Evolutionary conservation across 768 basidiomycete species (phyloP).

Genomic region (Pleurotus giganteus): DNA sequence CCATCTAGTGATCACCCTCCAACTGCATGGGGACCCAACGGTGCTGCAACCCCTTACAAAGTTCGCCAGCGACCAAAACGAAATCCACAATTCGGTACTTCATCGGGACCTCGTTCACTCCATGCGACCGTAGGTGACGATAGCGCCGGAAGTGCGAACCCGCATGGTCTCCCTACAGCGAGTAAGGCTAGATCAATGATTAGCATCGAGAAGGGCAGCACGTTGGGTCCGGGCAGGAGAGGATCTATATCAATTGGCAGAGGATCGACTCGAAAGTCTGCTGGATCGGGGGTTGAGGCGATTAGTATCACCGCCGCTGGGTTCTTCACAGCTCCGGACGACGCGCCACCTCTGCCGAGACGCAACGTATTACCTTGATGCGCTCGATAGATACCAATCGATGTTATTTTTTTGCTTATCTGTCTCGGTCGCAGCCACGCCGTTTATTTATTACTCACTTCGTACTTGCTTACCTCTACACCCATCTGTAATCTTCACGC

Average conservation of each 20-base stretch:
- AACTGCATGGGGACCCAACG: conserved; percentile 31
- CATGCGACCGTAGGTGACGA: conserved; percentile 27
- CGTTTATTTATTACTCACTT: too few species aligned
- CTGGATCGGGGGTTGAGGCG: conserved; percentile 75
- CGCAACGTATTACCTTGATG: background rate
- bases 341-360: conserved; percentile 31
- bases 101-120: conserved; percentile 29
- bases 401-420: background rate
- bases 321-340: conserved; percentile 63
- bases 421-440: background rate
- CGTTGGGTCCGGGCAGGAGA: conserved; percentile 31
- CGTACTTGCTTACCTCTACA: too few species aligned
- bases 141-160: conserved; percentile 19
- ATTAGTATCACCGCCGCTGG: conserved; percentile 73
- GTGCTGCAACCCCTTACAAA: conserved; percentile 28
- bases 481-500: too few species aligned
- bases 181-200: conserved; percentile 57
- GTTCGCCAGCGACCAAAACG: conserved; percentile 40
- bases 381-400: background rate
- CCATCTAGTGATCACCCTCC: conserved; percentile 22
- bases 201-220: conserved; percentile 56
- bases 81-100: conserved; percentile 18
- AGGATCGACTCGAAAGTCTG: conserved; percentile 58
- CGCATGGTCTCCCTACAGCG: conserved; percentile 23
- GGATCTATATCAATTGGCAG: conserved; percentile 68